These are phyloP conservation scores for Firmiana major DNA, from an alignment of 345 rosid genomes.

Conservation along the genomic window DNA sequence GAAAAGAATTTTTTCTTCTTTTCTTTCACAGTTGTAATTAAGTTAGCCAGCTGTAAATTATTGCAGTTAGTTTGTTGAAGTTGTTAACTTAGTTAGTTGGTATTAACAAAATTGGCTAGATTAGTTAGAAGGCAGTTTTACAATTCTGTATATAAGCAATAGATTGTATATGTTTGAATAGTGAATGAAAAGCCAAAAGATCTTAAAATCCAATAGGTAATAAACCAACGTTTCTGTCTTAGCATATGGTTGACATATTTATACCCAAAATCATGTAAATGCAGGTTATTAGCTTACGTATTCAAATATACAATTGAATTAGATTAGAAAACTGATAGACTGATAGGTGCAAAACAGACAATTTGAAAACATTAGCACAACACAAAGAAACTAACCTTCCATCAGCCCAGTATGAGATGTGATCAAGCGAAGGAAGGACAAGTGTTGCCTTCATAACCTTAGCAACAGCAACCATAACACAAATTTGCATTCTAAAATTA, in stretches of 20 bases:
- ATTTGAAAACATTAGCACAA: neutral
- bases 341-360: neutral
- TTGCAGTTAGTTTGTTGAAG: too few species aligned
- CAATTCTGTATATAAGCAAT: too few species aligned
- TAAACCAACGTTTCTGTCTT: neutral
- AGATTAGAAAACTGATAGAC: neutral
- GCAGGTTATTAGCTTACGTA: neutral
- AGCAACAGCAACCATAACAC: conserved; percentile 96
- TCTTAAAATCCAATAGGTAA: neutral
- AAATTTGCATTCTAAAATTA: conserved; percentile 79
- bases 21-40: too few species aligned
- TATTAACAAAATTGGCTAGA: too few species aligned
- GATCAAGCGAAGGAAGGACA: conserved; percentile 88
- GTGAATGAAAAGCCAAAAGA: too few species aligned
- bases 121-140: too few species aligned
- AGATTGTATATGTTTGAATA: too few species aligned
- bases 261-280: neutral
- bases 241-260: neutral
- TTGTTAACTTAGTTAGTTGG: too few species aligned
- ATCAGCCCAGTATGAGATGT: conserved; percentile 92
- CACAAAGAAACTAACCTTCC: conserved; percentile 45
- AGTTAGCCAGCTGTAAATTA: too few species aligned
- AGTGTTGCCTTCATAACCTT: conserved; percentile 86
- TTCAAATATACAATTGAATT: neutral
- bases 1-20: too few species aligned